phyloP scores from a whole-genome alignment of 805 yeast genomes.

The Candida broadrunensis region DNA sequence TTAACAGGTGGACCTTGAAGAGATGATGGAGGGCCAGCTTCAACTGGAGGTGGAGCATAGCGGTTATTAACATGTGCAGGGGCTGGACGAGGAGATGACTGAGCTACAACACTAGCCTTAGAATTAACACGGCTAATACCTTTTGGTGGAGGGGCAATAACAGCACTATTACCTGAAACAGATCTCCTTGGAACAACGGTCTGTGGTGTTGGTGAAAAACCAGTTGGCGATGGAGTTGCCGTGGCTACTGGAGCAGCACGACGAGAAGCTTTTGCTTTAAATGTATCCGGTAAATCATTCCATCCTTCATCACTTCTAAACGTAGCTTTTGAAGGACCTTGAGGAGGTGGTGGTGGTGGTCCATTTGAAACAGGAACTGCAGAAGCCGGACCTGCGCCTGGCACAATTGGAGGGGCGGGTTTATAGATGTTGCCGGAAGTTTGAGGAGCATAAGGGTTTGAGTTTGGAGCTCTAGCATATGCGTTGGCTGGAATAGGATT shows the following conservation, averaged over 20 bases:
- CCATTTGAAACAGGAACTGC: slow-evolving; percentile 6
- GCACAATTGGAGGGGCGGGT: slow-evolving; percentile 15
- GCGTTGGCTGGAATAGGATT: slow-evolving; percentile 12
- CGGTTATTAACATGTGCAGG: slow-evolving; percentile 23
- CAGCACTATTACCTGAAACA: slow-evolving; percentile 17
- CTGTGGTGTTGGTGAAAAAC: slow-evolving; percentile 17
- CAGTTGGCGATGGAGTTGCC: slow-evolving; percentile 21
- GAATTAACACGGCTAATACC: slow-evolving; percentile 24
- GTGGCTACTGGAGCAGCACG: slow-evolving; percentile 42
- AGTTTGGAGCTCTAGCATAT: slow-evolving; percentile 18
- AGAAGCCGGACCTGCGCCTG: not conserved
- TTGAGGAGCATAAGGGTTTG: slow-evolving; percentile 21
- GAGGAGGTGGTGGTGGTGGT: slow-evolving; percentile 19
- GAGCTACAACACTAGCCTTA: slow-evolving; percentile 13
- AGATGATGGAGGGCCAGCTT: slow-evolving; percentile 13
- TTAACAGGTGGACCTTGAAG: slow-evolving; percentile 12
- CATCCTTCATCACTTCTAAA: slow-evolving; percentile 62
- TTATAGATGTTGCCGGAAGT: slow-evolving; percentile 18
- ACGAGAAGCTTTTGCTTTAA: slow-evolving; percentile 38
- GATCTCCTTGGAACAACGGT: slow-evolving; percentile 11
- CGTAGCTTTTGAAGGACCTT: slow-evolving; percentile 21
- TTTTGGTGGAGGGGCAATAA: slow-evolving; percentile 27
- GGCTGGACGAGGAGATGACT: slow-evolving; percentile 15
- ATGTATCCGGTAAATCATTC: slow-evolving; percentile 64
- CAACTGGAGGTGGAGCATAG: slow-evolving; percentile 31